Evolutionary conservation across 2,329 filamentous ascomycete species (phyloP).

Genomic region (Verticillium isaacii): DNA sequence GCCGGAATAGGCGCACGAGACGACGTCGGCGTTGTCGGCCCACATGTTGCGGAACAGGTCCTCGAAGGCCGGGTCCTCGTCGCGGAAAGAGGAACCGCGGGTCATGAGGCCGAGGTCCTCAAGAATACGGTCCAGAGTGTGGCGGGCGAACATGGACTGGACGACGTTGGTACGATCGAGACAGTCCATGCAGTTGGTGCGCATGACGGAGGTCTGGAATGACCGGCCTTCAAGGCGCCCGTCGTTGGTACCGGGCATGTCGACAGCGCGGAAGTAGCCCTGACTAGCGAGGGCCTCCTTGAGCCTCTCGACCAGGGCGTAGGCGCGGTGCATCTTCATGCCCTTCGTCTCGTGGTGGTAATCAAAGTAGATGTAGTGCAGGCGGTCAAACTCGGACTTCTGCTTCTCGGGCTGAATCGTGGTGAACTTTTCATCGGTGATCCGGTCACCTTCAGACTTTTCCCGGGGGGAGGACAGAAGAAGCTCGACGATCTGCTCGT

Average conservation of each 20-base stretch:
- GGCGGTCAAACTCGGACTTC: conserved; percentile 65
- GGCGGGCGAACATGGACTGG: conserved; percentile 92
- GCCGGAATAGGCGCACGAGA: conserved; percentile 88
- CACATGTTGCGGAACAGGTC: conserved; percentile 93
- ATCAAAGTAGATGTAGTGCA: conserved; percentile 98
- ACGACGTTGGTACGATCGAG: conserved; percentile 97
- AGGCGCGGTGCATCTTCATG: conserved; percentile 85
- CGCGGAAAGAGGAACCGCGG: conserved; percentile 69
- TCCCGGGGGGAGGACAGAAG: conserved; percentile 68
- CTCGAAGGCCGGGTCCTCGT: conserved; percentile 78
- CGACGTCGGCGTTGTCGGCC: conserved; percentile 97
- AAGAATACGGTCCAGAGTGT: conserved; percentile 83
- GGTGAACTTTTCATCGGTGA: conserved; percentile 76
- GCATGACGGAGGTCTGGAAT: conserved; percentile 82
- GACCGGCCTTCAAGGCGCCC: conserved; percentile 75
- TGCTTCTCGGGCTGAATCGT: conserved; percentile 62
- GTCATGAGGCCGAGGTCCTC: conserved; percentile 75
- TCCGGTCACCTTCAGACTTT: conserved; percentile 56
- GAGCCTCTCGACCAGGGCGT: conserved; percentile 79
- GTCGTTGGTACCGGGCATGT: conserved; percentile 68
- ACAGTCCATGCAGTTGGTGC: conserved; percentile 99
- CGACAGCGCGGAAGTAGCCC: conserved; percentile 88
- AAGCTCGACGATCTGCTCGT: conserved; percentile 81
- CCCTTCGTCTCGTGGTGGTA: conserved; percentile 98
- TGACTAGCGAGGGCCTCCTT: conserved; percentile 71